A percentile compares a stretch with the other conserved stretches of the same genome.
Conservation (phyloP, 805 yeast species). For the Hanseniaspora thailandica region DNA sequence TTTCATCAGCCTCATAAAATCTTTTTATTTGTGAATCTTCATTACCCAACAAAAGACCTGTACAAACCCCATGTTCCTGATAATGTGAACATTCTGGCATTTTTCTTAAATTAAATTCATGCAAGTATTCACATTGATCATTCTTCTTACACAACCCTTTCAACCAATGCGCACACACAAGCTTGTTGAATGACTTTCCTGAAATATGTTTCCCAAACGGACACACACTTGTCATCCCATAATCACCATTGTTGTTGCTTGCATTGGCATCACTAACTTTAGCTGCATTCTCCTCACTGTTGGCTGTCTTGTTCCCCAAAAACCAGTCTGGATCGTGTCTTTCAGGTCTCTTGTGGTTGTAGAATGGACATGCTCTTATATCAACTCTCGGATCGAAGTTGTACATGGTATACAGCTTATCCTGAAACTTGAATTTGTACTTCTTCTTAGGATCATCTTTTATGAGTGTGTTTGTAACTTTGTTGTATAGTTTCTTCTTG, state of each 20-base stretch:
- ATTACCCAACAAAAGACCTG: slow-evolving; percentile 37
- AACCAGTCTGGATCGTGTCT: slow-evolving; percentile 10
- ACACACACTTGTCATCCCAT: slow-evolving; percentile 56
- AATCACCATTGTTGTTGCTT: slow-evolving; percentile 16
- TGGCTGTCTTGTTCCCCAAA: background rate
- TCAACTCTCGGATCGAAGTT: slow-evolving; percentile 12
- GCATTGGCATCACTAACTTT: background rate
- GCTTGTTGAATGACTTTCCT: slow-evolving; percentile 54
- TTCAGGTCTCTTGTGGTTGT: slow-evolving; percentile 8
- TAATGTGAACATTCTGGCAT: slow-evolving; percentile 95
- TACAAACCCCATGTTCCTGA: slow-evolving; percentile 69
- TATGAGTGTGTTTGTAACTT: background rate
- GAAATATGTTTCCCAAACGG: slow-evolving; percentile 69
- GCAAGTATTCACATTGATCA: slow-evolving; percentile 89
- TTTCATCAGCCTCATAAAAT: background rate
- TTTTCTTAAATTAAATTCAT: slow-evolving; percentile 83
- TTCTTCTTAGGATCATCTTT: slow-evolving; percentile 1
- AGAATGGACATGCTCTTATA: slow-evolving; percentile 9
- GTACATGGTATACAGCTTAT: slow-evolving; percentile 11
- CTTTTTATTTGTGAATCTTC: background rate
- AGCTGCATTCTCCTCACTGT: background rate
- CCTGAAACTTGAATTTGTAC: slow-evolving; percentile 13
- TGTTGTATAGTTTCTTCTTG: background rate
- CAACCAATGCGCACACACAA: slow-evolving; percentile 97
- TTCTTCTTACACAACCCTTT: slow-evolving; percentile 95